A percentile compares a stretch with the other conserved stretches of the same genome.
phyloP scores from a whole-genome alignment of 2,329 filamentous ascomycete genomes.

The Aspergillus sp. region DNA sequence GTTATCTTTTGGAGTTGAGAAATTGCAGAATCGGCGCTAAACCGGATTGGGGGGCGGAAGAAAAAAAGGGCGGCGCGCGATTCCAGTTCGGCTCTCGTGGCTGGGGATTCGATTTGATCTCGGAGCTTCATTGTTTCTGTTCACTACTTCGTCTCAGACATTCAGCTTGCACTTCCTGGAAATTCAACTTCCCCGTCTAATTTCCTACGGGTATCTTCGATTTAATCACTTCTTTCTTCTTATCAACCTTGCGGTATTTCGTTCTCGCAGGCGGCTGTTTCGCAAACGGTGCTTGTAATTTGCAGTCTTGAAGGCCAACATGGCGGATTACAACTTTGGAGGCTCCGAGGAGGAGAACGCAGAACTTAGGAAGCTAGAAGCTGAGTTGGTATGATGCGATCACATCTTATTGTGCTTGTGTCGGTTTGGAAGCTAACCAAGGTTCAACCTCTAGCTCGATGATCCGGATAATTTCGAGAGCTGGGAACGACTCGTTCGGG shows the following conservation, averaged over 20 bases:
- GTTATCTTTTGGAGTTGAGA: slow-evolving; percentile 8
- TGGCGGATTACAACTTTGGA: slow-evolving; percentile 74
- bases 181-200: neutral
- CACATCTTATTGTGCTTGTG: neutral
- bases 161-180: neutral
- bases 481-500: slow-evolving; percentile 89
- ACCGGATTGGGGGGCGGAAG: slow-evolving; percentile 19
- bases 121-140: neutral
- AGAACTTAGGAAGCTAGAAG: slow-evolving; percentile 75
- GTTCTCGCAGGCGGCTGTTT: neutral
- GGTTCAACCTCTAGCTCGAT: slow-evolving; percentile 46
- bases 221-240: neutral
- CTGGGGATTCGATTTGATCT: slow-evolving; percentile 1
- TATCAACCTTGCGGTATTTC: neutral
- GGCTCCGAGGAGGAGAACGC: slow-evolving; percentile 77
- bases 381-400: slow-evolving; percentile 66
- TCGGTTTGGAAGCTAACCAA: slow-evolving; percentile 7
- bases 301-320: slow-evolving; percentile 34
- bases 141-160: neutral
- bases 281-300: neutral
- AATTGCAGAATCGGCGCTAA: slow-evolving; percentile 24
- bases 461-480: slow-evolving; percentile 89
- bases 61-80: slow-evolving; percentile 15
- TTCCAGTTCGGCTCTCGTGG: slow-evolving; percentile 9
- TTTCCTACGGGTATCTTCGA: neutral